phyloP scores from a whole-genome alignment of 2,329 filamentous ascomycete genomes.

The Leptosphaerulina australis region DNA sequence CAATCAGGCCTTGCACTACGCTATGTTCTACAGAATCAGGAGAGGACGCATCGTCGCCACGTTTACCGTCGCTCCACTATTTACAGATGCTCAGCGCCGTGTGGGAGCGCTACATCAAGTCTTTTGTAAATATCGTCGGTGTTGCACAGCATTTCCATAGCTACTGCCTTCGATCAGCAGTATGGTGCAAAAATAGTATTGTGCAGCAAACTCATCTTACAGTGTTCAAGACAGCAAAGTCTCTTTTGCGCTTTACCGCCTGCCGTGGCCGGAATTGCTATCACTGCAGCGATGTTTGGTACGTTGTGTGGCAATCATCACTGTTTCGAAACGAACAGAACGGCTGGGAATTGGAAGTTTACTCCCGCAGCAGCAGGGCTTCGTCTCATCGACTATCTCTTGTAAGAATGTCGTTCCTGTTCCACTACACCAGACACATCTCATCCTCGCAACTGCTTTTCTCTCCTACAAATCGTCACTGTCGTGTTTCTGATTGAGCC shows the following conservation, averaged over 20 bases:
- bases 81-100: not conserved
- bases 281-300: too few species aligned
- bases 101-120: conserved; percentile 10
- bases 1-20: not conserved
- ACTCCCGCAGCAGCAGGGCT: conserved; percentile 2
- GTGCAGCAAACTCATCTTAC: not conserved
- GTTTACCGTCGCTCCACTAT: not conserved
- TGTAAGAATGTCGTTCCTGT: conserved; percentile 9
- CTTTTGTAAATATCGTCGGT: not conserved
- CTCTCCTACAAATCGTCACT: conserved; percentile 5
- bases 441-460: conserved; percentile 10
- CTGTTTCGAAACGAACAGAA: not conserved
- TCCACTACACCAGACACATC: conserved; percentile 10
- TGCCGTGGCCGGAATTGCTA: too few species aligned
- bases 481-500: conserved; percentile 9
- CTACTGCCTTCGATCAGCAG: conserved; percentile 4
- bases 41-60: not conserved
- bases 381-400: too few species aligned
- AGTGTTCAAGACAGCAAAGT: too few species aligned
- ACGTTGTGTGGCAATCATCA: not conserved
- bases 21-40: not conserved
- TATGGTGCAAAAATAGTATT: not conserved
- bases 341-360: conserved; percentile 2
- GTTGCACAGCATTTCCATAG: not conserved
- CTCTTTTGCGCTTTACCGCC: too few species aligned